These are phyloP conservation scores for Sclerotiophoma versabilis DNA, from an alignment of 2,329 filamentous ascomycete genomes.

Conservation along the genomic window DNA sequence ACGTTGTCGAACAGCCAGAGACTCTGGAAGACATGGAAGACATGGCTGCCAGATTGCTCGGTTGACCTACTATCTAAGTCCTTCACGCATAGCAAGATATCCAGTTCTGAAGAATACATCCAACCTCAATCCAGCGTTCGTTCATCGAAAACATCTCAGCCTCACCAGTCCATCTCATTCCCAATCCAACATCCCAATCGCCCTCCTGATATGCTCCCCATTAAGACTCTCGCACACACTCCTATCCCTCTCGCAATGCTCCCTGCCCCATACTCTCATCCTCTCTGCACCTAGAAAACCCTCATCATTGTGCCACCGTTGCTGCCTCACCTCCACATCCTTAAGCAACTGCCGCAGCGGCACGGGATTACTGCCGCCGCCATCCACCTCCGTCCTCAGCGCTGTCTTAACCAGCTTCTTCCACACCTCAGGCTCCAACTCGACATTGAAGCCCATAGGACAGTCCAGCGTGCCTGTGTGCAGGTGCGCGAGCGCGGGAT, in stretches of 20 bases:
- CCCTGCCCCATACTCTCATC: conserved; percentile 26
- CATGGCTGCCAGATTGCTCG: conserved; percentile 75
- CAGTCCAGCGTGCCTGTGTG: conserved; percentile 55
- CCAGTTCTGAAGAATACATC: neutral
- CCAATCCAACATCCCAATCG: conserved; percentile 24
- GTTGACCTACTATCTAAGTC: conserved; percentile 13
- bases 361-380: conserved; percentile 39
- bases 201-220: conserved; percentile 20
- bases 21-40: conserved; percentile 81
- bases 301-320: conserved; percentile 48
- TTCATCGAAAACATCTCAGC: too few species aligned
- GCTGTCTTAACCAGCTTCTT: conserved; percentile 53
- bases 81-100: conserved; percentile 4
- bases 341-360: conserved; percentile 47
- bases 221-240: conserved; percentile 26
- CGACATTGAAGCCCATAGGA: conserved; percentile 54
- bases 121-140: neutral
- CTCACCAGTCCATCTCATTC: conserved; percentile 6
- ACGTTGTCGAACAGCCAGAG: conserved; percentile 72
- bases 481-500: conserved; percentile 46
- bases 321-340: conserved; percentile 53
- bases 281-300: conserved; percentile 26
- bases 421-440: conserved; percentile 56
- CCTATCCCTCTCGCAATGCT: conserved; percentile 13
- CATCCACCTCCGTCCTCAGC: conserved; percentile 54